phyloP scores from a whole-genome alignment of 2,329 filamentous ascomycete species.

The Cercospora nicotianae region DNA sequence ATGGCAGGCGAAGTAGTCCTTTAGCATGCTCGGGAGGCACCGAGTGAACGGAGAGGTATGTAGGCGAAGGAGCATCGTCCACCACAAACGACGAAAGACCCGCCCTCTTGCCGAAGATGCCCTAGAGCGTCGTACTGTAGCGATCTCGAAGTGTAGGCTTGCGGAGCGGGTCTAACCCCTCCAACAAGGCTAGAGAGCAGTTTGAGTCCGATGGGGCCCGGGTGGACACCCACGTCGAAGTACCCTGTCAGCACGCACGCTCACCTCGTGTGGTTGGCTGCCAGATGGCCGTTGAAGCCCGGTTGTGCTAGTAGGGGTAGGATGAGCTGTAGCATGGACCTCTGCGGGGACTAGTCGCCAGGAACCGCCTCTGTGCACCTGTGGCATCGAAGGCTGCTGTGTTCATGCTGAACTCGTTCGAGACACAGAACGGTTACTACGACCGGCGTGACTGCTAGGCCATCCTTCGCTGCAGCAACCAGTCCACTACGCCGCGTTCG shows the following conservation, averaged over 20 bases:
- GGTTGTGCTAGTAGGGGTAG: conserved; percentile 32
- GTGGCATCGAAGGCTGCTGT: conserved; percentile 31
- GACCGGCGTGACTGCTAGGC: conserved; percentile 20
- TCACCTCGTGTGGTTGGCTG: conserved; percentile 36
- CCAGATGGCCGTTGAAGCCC: conserved; percentile 34
- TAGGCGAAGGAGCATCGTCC: conserved; percentile 22
- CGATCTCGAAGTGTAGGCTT: conserved; percentile 29
- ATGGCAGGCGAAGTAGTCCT: conserved; percentile 27
- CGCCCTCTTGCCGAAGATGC: conserved; percentile 30
- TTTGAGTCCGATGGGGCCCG: conserved; percentile 33
- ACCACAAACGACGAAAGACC: conserved; percentile 30
- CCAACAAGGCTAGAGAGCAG: conserved; percentile 37
- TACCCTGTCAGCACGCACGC: conserved; percentile 31
- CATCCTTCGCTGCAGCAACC: conserved; percentile 18
- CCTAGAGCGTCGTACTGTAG: conserved; percentile 26
- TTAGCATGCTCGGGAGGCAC: conserved; percentile 24
- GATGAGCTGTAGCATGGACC: conserved; percentile 31
- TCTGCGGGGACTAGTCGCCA: conserved; percentile 35
- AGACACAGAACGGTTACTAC: conserved; percentile 18
- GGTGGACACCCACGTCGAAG: conserved; percentile 26
- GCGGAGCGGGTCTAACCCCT: conserved; percentile 31
- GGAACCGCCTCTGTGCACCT: conserved; percentile 31
- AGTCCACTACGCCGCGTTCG: conserved; percentile 15
- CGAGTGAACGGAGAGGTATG: conserved; percentile 24
- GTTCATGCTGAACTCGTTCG: conserved; percentile 23